Base-by-base conservation (phyloP, 1,284 basidiomycete species). In the Cryptococcus jaspeensis region DNA sequence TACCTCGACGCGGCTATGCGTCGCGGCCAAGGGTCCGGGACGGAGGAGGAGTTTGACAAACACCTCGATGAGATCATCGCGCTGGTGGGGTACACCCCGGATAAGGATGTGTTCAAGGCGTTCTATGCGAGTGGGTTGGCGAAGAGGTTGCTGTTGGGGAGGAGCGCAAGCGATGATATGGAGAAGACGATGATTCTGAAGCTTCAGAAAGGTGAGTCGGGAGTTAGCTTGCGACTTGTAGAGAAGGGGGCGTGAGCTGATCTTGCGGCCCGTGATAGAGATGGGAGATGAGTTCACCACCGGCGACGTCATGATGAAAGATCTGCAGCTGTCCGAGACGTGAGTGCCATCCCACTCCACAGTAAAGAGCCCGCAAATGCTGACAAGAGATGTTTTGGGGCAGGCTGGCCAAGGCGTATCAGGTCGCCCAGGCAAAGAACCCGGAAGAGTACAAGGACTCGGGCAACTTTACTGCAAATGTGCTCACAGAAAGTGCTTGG, bases 91-190 rank as follows among this genome's bases (percentile, higher is more conserved):
- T 96, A 87, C 74, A 93, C 92, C 3, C 63, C 64, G 58, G 91
- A 93, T 73, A 92, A 90, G 74, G 92, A 95, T 69, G 90, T 93
- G 18, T 97, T 97, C 78, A 87, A 94, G 67, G 89, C 89, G 35
- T 98, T 96, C 78, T 99, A 98, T 77, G 89, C 90, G 71, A 85
- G 90, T 9, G 85, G 87, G 47, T 80, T 99, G 52, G 90, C 94
- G 18, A 96, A 92, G 79, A 84, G 95, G 39, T 74, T 99, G 54
- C 79, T 99, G 39, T 81, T 97, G 18, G 86, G 87, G 66, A 87
- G 87, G 71, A 92, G 88, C 52, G 94, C 95, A 0, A 90, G 87
- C 7, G 87, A 92, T 65, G 94, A 98, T 72, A 88, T 93, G 67
- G 95, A 99, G 80, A 85, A 87, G 66, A 84, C 82, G 40, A 89